Evolutionary conservation across 2,329 filamentous ascomycete genomes (phyloP), one percentile per base, ranked within the genome.

Genomic region (Intubia oerlemansii): DNA sequence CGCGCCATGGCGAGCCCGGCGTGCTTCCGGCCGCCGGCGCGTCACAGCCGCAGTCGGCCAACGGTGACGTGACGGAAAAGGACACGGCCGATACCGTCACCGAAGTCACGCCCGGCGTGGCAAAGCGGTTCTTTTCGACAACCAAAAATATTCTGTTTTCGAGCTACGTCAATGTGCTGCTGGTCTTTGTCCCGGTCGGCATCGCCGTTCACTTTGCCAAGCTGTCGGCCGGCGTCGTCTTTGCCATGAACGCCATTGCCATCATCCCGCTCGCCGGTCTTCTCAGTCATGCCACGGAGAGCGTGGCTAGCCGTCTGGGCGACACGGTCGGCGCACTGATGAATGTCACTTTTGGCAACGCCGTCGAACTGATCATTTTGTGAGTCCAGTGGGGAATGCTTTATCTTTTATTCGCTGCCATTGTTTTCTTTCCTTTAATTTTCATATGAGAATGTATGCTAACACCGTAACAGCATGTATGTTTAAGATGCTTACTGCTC

Each of bases 231-330:
- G 66, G 69, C 9, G 62, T 64, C 32, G 63, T 81, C 38, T 84
- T 84, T 48, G 56, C 67, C 27, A 62, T 82, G 46, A 84, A 84
- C 53, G 82, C 82, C 53, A 62, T 82, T 39, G 77, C 77, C 35
- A 92, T 93, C 40, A 73, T 93, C 34, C 84, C 84, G 0, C 59
- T 93, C 24, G 85, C 85, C 4, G 78, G 75, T 10, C 72, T 92
- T 56, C 59, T 95, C 15, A 75, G 77, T 41, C 90, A 77, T 42
- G 79, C 80, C 1, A 93, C 77, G 2, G 77, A 82, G 48, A 73
- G 82, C 50, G 66, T 84, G 34, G 71, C 73, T 4, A 56, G 62
- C 10, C 73, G 73, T 44, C 52, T 82, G 15, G 77, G 77, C 27
- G 70, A 81, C 41, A 75, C 75, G 2, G 48, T 82, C 16, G 77